phyloP scores from a whole-genome alignment of 1,139 yeast genomes.

The Geotrichum histeridarum region DNA sequence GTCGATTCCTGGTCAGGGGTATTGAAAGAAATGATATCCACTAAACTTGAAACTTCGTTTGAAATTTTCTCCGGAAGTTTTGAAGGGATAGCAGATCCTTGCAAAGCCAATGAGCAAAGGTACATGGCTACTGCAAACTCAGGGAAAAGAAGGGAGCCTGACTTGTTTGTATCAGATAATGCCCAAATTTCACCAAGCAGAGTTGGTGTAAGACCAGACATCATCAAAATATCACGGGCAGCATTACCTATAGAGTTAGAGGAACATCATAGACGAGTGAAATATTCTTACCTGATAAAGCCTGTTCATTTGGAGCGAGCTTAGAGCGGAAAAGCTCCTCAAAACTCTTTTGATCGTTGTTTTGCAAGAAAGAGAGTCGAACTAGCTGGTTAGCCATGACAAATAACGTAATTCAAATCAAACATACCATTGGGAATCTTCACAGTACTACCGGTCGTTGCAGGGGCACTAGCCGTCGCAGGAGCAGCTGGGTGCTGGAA shows the following conservation, averaged over 20 bases:
- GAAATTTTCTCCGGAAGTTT: slow-evolving; percentile 64
- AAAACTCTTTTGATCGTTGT: slow-evolving; percentile 79
- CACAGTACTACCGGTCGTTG: slow-evolving; percentile 29
- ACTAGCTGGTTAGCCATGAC: slow-evolving; percentile 32
- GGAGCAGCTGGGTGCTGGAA: slow-evolving; percentile 23
- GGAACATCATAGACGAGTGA: not conserved
- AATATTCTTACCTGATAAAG: slow-evolving; percentile 52
- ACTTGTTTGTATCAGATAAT: slow-evolving; percentile 76
- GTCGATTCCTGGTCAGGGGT: slow-evolving; percentile 52
- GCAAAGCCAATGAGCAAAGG: slow-evolving; percentile 70
- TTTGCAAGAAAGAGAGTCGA: slow-evolving; percentile 77
- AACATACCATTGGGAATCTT: slow-evolving; percentile 35
- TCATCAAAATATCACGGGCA: slow-evolving; percentile 72
- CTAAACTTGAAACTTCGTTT: slow-evolving; percentile 81
- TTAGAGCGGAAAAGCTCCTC: slow-evolving; percentile 75
- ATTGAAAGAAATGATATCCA: slow-evolving; percentile 79
- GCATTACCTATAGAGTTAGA: slow-evolving; percentile 41
- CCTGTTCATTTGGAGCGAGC: slow-evolving; percentile 69
- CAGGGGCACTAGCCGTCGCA: slow-evolving; percentile 30
- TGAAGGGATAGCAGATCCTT: slow-evolving; percentile 73
- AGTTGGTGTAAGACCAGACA: slow-evolving; percentile 72
- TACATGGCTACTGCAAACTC: slow-evolving; percentile 93
- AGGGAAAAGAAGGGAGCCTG: slow-evolving; percentile 83
- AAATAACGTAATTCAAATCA: slow-evolving; percentile 18
- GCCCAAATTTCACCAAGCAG: slow-evolving; percentile 87